Evolutionary conservation across 805 yeast species (phyloP).

Genomic region (Starmera dryadoides): DNA sequence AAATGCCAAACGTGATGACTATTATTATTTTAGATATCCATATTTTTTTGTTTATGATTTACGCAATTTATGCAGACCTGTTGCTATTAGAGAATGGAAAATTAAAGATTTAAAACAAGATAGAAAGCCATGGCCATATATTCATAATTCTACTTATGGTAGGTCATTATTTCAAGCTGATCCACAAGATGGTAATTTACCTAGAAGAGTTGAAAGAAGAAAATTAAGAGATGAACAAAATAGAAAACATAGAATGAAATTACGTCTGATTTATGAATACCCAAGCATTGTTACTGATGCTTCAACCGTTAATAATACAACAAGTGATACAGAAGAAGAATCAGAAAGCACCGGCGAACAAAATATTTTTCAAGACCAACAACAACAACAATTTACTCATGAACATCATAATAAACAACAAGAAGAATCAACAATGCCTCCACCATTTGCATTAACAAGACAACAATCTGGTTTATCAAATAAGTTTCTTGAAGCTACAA

Average conservation of each 20-base stretch:
- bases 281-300: background rate
- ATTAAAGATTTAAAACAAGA: slow-evolving; percentile 15
- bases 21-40: slow-evolving; percentile 69
- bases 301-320: background rate
- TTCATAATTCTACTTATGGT: slow-evolving; percentile 61
- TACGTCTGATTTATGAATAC: slow-evolving; percentile 12
- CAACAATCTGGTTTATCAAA: slow-evolving; percentile 12
- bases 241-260: slow-evolving; percentile 32
- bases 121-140: slow-evolving; percentile 44
- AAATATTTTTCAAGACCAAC: background rate
- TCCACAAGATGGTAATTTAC: slow-evolving; percentile 29
- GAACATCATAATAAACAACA: background rate
- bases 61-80: slow-evolving; percentile 70
- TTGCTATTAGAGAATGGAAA: slow-evolving; percentile 79
- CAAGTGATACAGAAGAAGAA: background rate
- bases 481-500: slow-evolving; percentile 14
- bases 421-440: slow-evolving; percentile 1
- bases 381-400: background rate
- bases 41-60: slow-evolving; percentile 78
- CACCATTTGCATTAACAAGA: slow-evolving; percentile 9
- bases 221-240: slow-evolving; percentile 21
- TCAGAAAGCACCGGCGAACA: no score
- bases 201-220: slow-evolving; percentile 29
- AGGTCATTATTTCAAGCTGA: slow-evolving; percentile 79
- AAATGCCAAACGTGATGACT: slow-evolving; percentile 74